Evolutionary conservation across 768 basidiomycete genomes (phyloP), one percentile per base, ranked within the genome.

Genomic region (Leccinum aurantiacum): DNA sequence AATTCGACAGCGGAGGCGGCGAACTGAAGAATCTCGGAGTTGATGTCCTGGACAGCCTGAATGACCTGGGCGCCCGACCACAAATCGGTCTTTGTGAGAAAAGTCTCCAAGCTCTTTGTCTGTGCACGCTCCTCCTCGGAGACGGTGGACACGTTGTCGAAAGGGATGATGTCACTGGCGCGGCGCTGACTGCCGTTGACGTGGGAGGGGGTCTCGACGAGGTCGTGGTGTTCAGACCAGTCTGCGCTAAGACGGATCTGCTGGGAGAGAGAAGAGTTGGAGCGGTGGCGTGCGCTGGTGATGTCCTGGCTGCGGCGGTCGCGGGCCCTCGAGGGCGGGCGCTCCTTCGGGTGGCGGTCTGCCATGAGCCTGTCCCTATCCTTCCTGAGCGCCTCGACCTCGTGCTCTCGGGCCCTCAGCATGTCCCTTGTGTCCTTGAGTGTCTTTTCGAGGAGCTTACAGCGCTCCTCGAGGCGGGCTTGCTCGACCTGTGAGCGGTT

Each of bases 11-110:
- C 89, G 24, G 86, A 82, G 15, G 89, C 88, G 9, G 89, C 86
- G 60, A 89, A 89, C 63, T 90, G 90, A n/a, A 89, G 79, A 60
- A 91, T 87, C 72, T 91, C 89, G 0, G 87, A 84, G 69, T 91
- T 91, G 71, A 91, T 80, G 66, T 91, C 90, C 63, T 88, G 86
- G 14, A 91, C 84, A 3, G 88, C 85, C 68, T 91, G 89, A 52
- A 91, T 82, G 69, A 91, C 80, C 69, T 90, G 88, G 1, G 88
- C 85, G 13, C 90, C 90, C 2, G 89, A 89, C 87, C 86, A 89
- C 31, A 72, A 67, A 71, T 91, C 90, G 33, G 84, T 85, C 61
- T 89, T 86, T 15, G 88, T 89, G 75, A 91, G 80, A 72, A 86
- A 91, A 22, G 80, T 77, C 68, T 91, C 90, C 57, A 78, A 72